Percentiles rank a stretch among this genome's conserved stretches.
Evolutionary conservation across 1,284 basidiomycete species (phyloP).

Genomic region (Ceratobasidium papillatum): DNA sequence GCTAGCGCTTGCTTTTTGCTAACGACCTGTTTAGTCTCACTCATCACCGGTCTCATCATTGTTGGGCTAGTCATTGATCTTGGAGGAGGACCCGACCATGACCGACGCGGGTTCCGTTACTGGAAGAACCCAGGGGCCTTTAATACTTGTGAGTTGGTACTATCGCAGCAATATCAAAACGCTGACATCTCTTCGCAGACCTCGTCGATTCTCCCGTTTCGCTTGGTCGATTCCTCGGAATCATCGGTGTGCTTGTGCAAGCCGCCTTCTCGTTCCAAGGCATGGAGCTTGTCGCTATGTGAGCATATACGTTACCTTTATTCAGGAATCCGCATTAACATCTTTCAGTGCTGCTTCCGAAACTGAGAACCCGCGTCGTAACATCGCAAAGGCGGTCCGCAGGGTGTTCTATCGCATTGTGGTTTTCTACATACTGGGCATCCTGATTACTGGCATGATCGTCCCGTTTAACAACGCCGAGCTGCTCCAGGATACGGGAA

Average conservation of each 20-base stretch:
- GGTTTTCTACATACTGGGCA: slow-evolving; percentile 74
- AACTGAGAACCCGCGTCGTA: slow-evolving; percentile 76
- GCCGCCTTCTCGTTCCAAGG: slow-evolving; percentile 87
- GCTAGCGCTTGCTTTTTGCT: slow-evolving; percentile 17
- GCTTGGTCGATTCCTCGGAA: slow-evolving; percentile 70
- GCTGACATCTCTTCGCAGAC: slow-evolving; percentile 56
- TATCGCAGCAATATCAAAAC: background rate
- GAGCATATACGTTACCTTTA: slow-evolving; percentile 49
- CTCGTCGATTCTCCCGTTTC: slow-evolving; percentile 42
- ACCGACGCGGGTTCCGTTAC: slow-evolving; percentile 59
- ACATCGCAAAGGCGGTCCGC: slow-evolving; percentile 81
- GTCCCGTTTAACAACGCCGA: slow-evolving; percentile 74
- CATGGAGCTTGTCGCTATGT: slow-evolving; percentile 84
- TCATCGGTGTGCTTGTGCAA: slow-evolving; percentile 74
- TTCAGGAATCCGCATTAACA: slow-evolving; percentile 48
- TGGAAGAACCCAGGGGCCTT: slow-evolving; percentile 77
- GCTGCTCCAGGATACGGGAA: slow-evolving; percentile 58
- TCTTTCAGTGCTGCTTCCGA: slow-evolving; percentile 67
- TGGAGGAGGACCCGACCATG: slow-evolving; percentile 62
- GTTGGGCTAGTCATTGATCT: slow-evolving; percentile 74
- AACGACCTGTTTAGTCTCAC: slow-evolving; percentile 54
- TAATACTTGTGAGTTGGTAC: slow-evolving; percentile 40
- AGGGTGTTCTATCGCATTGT: slow-evolving; percentile 83
- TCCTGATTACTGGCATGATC: slow-evolving; percentile 80
- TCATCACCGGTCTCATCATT: slow-evolving; percentile 70